These are phyloP conservation scores for Wallacemonas rigidus DNA, from an alignment of 208 protist genomes.

Conservation along the genomic window DNA sequence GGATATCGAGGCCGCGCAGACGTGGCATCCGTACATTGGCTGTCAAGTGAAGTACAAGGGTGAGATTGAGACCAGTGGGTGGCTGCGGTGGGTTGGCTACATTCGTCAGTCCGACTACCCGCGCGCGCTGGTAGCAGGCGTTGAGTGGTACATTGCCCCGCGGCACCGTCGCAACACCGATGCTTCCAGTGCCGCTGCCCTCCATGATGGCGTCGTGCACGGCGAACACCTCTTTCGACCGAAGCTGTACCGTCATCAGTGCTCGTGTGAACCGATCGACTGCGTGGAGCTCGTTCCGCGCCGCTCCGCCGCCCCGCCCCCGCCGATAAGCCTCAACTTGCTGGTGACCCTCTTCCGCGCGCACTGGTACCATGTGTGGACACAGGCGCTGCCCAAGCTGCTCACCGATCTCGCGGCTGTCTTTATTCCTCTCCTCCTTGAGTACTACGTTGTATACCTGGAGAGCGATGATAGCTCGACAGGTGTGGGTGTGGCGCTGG, in stretches of 20 bases:
- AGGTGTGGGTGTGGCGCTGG: slow-evolving; percentile 25
- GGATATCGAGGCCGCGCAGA: slow-evolving; percentile 27
- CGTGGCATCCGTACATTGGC: slow-evolving; percentile 37
- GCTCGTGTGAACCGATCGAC: slow-evolving; percentile 44
- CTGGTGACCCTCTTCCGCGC: slow-evolving; percentile 28
- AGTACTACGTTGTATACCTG: slow-evolving; percentile 48
- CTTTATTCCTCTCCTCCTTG: slow-evolving; percentile 37
- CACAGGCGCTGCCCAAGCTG: slow-evolving; percentile 35
- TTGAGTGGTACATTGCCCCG: slow-evolving; percentile 49
- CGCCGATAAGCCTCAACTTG: slow-evolving; percentile 18
- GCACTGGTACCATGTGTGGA: slow-evolving; percentile 38
- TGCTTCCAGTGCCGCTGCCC: neutral
- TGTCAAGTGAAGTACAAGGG: slow-evolving; percentile 33
- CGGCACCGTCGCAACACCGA: slow-evolving; percentile 23
- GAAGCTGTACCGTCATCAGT: slow-evolving; percentile 11
- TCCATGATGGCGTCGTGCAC: slow-evolving; percentile 48
- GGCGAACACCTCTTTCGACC: slow-evolving; percentile 44
- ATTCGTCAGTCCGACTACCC: slow-evolving; percentile 43
- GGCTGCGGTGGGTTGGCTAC: slow-evolving; percentile 54
- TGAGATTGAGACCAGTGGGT: slow-evolving; percentile 35
- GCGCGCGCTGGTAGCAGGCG: slow-evolving; percentile 33
- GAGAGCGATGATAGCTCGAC: slow-evolving; percentile 21
- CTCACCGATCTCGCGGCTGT: slow-evolving; percentile 29
- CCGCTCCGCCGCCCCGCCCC: slow-evolving; percentile 16
- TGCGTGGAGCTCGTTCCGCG: slow-evolving; percentile 24